Evolutionary conservation across 768 basidiomycete species (phyloP), one percentile per base, ranked within the genome.

Genomic region (Calvatia gigantea): DNA sequence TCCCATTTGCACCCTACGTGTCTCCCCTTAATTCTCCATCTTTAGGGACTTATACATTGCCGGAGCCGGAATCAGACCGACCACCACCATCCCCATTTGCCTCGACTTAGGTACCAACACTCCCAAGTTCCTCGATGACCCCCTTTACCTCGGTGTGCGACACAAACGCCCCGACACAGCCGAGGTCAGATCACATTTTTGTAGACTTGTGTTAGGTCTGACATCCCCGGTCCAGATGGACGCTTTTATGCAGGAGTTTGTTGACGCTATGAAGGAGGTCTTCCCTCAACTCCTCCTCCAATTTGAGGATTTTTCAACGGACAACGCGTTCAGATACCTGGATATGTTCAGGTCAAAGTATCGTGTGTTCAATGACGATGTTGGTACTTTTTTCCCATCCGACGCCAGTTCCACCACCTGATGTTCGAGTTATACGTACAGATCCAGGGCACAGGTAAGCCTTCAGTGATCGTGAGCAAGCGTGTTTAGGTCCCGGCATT

Each of bases 61-160:
- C 4, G 86, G 83, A 12, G 87, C 86, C 15, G 88, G 88, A 19
- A 81, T 83, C 55, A 77, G 75, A 52, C 80, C 84, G 9, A 63
- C 63, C 21, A 79, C 75, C 12, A 80, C 80, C 11, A 68, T 89
- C 14, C 87, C 87, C 11, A 84, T 88, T 51, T 83, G 83, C 58
- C 75, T 86, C 50, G 89, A 91, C 69, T 76, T 91, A 38, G 89
- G 89, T 17, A 91, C 89, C 9, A 88, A 91, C 69, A 89, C 84
- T 38, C 72, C 82, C 55, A 77, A 73, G 49, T 81, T 81, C 64
- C 70, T 88, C 43, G 75, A 82, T 35, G 89, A 91, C 61, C 87
- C 89, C 32, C 75, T 91, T 4, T 91, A 91, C 72, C 75, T 91
- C 58, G 89, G 89, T 53, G 75, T 86, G 4, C 79, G 83, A 45